A percentile compares a stretch with the other conserved stretches of the same genome.
These are phyloP conservation scores for Eimeria maxima DNA, from an alignment of 169 alveolate genomes.

Conservation along the genomic window DNA sequence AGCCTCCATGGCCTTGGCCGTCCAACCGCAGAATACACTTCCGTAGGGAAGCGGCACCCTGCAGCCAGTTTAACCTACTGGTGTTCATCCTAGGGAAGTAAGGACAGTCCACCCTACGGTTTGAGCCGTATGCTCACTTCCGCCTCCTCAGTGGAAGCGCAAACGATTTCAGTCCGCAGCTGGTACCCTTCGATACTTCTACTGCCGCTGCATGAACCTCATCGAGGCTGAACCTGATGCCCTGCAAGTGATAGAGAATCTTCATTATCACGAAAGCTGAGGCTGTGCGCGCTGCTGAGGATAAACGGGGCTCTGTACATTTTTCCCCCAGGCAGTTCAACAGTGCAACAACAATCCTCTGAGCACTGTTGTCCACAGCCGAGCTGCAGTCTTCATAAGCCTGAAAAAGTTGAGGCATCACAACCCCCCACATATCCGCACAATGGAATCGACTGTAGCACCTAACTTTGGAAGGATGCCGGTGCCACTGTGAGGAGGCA, in stretches of 20 bases:
- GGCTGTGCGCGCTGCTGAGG: slow-evolving; percentile 39
- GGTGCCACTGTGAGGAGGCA: background rate
- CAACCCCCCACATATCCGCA: background rate
- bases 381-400: slow-evolving; percentile 44
- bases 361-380: slow-evolving; percentile 60
- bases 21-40: background rate
- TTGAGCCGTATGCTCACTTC: background rate
- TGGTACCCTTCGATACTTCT: slow-evolving; percentile 6
- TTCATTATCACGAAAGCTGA: slow-evolving; percentile 60
- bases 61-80: background rate
- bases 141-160: slow-evolving; percentile 19
- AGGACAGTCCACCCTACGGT: background rate
- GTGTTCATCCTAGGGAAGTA: background rate
- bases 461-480: background rate
- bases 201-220: slow-evolving; percentile 67
- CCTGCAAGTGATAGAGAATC: slow-evolving; percentile 42
- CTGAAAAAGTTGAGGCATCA: background rate
- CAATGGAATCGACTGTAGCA: background rate
- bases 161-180: background rate
- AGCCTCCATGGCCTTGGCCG: background rate
- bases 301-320: background rate
- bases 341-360: slow-evolving; percentile 14
- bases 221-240: slow-evolving; percentile 53
- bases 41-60: background rate
- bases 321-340: slow-evolving; percentile 59